phyloP scores from a whole-genome alignment of 352 stramenopile genomes.

The Thalassiosira livingstoniorum region DNA sequence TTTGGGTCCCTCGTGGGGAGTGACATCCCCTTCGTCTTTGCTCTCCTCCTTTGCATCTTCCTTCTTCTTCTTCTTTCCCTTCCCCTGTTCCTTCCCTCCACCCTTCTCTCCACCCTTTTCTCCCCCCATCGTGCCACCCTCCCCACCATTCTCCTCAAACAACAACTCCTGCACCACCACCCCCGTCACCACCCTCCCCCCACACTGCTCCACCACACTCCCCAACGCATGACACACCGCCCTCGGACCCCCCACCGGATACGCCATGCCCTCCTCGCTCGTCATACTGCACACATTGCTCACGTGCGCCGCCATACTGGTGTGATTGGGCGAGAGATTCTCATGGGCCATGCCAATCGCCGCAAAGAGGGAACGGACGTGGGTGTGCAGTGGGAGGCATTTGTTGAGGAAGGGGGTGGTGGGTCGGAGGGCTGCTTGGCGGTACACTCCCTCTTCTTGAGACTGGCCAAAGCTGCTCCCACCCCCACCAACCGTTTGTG shows the following conservation, averaged over 20 bases:
- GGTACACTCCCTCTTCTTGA: constrained; percentile 47
- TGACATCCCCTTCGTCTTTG: constrained; percentile 1
- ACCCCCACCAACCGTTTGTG: background rate
- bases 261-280: constrained; percentile 78
- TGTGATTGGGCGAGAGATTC: constrained; percentile 75
- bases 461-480: background rate
- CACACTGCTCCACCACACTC: constrained; percentile 78
- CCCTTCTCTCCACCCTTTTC: constrained; percentile 1
- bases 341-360: constrained; percentile 83
- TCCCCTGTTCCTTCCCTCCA: constrained; percentile 23
- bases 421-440: constrained; percentile 68
- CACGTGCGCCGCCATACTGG: constrained; percentile 83
- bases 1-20: constrained; percentile 21
- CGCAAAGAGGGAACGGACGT: constrained; percentile 78
- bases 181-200: constrained; percentile 69
- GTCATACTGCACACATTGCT: constrained; percentile 71
- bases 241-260: constrained; percentile 81
- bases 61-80: constrained; percentile 28
- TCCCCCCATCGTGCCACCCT: too few relatives aligned
- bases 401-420: constrained; percentile 76
- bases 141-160: constrained; percentile 55
- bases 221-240: constrained; percentile 78
- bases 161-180: constrained; percentile 73
- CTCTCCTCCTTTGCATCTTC: constrained; percentile 32
- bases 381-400: constrained; percentile 75